Conservation (phyloP, 2,329 filamentous ascomycete species). For the Didymella sp. region DNA sequence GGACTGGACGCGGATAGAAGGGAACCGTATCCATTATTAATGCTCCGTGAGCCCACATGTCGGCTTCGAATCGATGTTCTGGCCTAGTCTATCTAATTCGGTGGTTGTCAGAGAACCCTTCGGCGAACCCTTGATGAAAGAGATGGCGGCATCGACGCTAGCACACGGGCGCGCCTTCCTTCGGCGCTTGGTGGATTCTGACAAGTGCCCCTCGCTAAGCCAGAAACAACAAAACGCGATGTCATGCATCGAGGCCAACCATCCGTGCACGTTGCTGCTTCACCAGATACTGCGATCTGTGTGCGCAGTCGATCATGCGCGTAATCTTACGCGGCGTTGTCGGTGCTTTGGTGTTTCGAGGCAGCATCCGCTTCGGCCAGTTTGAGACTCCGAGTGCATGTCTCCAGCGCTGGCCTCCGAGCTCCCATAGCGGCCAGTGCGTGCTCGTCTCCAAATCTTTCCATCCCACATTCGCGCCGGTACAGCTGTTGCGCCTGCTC, state of each 20-base stretch:
- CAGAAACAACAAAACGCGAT: conserved; percentile 24
- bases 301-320: conserved; percentile 28
- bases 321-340: conserved; percentile 19
- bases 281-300: conserved; percentile 30
- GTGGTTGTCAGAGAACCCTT: conserved; percentile 15
- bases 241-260: conserved; percentile 34
- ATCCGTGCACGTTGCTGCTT: conserved; percentile 30
- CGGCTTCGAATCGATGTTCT: conserved; percentile 12
- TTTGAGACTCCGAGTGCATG: conserved; percentile 24
- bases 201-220: conserved; percentile 24
- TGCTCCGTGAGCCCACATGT: conserved; percentile 23
- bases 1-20: conserved; percentile 5
- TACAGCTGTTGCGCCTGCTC: conserved; percentile 39
- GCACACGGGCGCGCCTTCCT: conserved; percentile 3
- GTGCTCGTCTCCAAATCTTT: conserved; percentile 30
- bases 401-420: conserved; percentile 25
- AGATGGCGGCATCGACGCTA: conserved; percentile 29
- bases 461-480: conserved; percentile 39
- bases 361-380: conserved; percentile 24
- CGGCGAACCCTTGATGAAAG: conserved; percentile 24
- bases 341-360: conserved; percentile 14
- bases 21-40: conserved; percentile 24
- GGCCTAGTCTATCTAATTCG: conserved; percentile 21
- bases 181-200: background rate
- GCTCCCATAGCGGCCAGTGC: conserved; percentile 37